A percentile compares a stretch with the other conserved stretches of the same genome.
These are phyloP conservation scores for Rhododendron griersonianum DNA, from an alignment of 148 eudicot species.

Conservation along the genomic window DNA sequence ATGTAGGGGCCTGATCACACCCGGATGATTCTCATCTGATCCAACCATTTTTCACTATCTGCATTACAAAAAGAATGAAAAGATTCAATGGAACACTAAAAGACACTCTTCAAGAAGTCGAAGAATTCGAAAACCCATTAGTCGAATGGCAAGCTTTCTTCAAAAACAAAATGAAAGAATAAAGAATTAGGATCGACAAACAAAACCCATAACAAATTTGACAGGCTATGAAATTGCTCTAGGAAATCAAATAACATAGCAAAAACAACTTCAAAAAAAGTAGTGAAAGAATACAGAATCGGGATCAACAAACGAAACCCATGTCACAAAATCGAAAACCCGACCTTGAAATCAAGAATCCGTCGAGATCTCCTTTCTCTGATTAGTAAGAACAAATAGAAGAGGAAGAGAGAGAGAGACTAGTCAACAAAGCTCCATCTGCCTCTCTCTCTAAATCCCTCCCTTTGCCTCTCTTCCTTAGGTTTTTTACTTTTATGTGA, in stretches of 20 bases:
- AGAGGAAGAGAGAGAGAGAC: conserved; percentile 21
- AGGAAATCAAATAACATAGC: not conserved
- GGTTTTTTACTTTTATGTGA: conserved; percentile 11
- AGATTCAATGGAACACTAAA: not conserved
- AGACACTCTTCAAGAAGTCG: not conserved
- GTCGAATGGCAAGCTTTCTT: not conserved
- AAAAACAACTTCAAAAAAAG: not conserved
- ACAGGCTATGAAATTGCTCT: not conserved
- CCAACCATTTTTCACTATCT: conserved; percentile 43
- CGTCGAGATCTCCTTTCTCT: not conserved
- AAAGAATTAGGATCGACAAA: not conserved
- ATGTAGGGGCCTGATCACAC: conserved; percentile 32
- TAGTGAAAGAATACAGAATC: not conserved
- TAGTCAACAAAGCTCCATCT: conserved; percentile 18
- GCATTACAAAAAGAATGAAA: not conserved
- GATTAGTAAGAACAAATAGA: not conserved
- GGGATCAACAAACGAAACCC: conserved; percentile 14
- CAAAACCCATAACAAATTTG: not conserved
- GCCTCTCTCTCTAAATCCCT: not conserved
- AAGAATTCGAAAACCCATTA: not conserved
- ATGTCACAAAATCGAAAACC: not conserved
- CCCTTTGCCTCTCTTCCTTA: conserved; percentile 3
- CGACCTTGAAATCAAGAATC: conserved; percentile 13
- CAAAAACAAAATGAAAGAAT: not conserved
- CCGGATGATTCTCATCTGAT: conserved; percentile 63